Evolutionary conservation across 2,329 filamentous ascomycete genomes (phyloP), one percentile per base, ranked within the genome.

Genomic region (Hypoxylon sp.): DNA sequence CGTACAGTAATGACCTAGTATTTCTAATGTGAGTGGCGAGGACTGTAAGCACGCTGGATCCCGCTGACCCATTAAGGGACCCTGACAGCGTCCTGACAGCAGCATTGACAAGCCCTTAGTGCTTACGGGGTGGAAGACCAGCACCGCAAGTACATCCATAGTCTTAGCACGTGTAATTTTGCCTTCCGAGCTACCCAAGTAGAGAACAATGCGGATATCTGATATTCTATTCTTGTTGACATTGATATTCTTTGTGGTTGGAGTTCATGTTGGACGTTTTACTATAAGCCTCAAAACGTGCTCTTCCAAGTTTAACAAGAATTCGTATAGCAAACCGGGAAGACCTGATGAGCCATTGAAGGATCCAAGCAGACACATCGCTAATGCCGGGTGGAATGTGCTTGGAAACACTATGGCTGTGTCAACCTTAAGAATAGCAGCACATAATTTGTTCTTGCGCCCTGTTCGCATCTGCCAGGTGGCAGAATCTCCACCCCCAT

Each of bases 1-100:
- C 48, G 53, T 47, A 62, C 55, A 65, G 59, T 61, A 66, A 61
- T 55, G 33, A 44, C 62, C 48, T 44, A 48, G 44, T 44, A 37
- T 46, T 67, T 13, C 39, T 42, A 60, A 55, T 51, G 37, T 39
- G 29, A 55, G 69, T 66, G 66, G 66, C 59, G 42, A 66, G 54
- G 59, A 69, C 22, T 62, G 66, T 71, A 66, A 71, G 69, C 69
- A 64, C 59, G 63, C 63, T 59, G 48, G 59, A 67, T 58, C 66
- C 59, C 53, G 66, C 66, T 69, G 69, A 71, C 69, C 59, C 66
- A 33, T 58, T 42, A 31, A 62, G 44, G 59, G 52, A 46, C 60
- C 68, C 59, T 67, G 59, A 60, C 59, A 63, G 66, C 57, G 44
- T 47, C 47, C 63, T 60, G 63, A 67, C 59, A 70, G 59, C 53